Percentiles rank a stretch among this genome's conserved stretches.
Evolutionary conservation across 345 rosid genomes (phyloP).

Genomic region (Sisymbrium altissimum): DNA sequence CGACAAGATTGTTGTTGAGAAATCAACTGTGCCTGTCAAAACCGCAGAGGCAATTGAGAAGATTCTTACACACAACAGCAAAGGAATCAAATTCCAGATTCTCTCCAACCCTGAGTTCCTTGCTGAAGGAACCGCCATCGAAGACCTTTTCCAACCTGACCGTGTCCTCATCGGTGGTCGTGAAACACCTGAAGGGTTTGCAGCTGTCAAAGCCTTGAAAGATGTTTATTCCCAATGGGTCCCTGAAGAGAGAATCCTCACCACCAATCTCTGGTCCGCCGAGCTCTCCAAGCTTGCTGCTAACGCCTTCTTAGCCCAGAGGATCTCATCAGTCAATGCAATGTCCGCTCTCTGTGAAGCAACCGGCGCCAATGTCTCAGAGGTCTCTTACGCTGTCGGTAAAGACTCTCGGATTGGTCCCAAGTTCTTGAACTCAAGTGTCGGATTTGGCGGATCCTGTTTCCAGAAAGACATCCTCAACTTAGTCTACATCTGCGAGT

Average conservation of each 20-base stretch:
- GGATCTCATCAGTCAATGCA: constrained; percentile 87
- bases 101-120: constrained; percentile 95
- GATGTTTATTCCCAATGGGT: constrained; percentile 86
- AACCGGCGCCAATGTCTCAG: constrained; percentile 77
- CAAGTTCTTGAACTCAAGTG: constrained; percentile 83
- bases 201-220: constrained; percentile 74
- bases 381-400: constrained; percentile 78
- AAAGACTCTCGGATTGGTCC: constrained; percentile 80
- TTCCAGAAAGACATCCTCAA: constrained; percentile 89
- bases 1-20: constrained; percentile 89
- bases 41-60: constrained; percentile 94
- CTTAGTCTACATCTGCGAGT: constrained; percentile 87
- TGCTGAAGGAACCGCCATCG: constrained; percentile 91
- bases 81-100: constrained; percentile 90
- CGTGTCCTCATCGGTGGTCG: constrained; percentile 91
- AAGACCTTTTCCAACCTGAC: constrained; percentile 71
- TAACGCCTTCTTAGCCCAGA: constrained; percentile 88
- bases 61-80: constrained; percentile 86
- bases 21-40: constrained; percentile 92
- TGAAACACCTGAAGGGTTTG: constrained; percentile 84
- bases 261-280: constrained; percentile 94
- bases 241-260: constrained; percentile 68
- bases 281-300: constrained; percentile 97
- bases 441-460: constrained; percentile 90
- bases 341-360: constrained; percentile 95